Evolutionary conservation across 306 rosid genomes (phyloP).

Genomic region (Cucurbita pepo): DNA sequence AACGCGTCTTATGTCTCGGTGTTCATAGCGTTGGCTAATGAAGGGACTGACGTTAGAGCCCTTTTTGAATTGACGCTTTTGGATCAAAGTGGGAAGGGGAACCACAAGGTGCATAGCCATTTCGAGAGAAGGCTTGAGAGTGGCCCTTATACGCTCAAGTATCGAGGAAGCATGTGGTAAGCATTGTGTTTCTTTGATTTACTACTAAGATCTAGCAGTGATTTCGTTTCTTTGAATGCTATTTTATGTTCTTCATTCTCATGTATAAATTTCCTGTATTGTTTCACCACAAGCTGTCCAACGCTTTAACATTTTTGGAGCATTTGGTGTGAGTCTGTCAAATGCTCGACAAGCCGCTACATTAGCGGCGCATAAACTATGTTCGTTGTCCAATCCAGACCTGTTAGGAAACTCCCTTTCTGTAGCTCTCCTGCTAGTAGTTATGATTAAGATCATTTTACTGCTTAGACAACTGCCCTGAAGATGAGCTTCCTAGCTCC

Average conservation of each 20-base stretch:
- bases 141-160: conserved; percentile 7
- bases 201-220: neutral
- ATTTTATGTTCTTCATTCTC: neutral
- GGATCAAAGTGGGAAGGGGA: conserved; percentile 7
- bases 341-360: too few relatives aligned
- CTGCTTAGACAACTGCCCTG: neutral
- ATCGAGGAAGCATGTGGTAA: conserved; percentile 11
- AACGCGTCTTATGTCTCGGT: conserved; percentile 6
- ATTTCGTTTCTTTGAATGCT: neutral
- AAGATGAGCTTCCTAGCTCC: neutral
- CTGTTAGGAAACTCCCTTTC: neutral
- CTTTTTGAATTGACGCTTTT: conserved; percentile 3
- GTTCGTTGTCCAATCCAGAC: neutral
- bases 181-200: neutral
- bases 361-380: too few relatives aligned
- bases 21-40: conserved; percentile 7
- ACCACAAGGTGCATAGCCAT: conserved; percentile 6
- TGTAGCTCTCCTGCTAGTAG: neutral
- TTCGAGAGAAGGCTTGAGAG: conserved; percentile 3
- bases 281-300: neutral
- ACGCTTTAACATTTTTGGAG: neutral
- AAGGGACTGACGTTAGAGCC: conserved; percentile 5
- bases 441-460: neutral
- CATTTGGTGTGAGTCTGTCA: too few relatives aligned
- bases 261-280: neutral